Conservation (phyloP, 2,329 filamentous ascomycete genomes). For the Apiospora rasikravindrae region DNA sequence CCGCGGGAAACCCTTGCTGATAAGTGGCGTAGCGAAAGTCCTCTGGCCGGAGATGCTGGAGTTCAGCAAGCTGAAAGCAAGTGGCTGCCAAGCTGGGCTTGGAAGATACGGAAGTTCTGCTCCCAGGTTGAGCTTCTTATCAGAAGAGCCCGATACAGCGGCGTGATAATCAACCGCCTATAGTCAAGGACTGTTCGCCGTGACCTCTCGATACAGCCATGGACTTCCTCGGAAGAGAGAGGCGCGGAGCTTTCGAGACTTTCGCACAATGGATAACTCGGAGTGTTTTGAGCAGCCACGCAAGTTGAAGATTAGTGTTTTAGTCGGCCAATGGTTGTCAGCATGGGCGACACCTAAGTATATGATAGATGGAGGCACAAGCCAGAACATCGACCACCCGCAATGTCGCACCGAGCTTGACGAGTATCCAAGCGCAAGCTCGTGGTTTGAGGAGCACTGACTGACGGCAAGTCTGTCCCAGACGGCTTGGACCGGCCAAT, state of each 20-base stretch:
- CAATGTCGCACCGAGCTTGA: background rate
- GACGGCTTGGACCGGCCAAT: background rate
- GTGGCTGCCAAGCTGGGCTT: background rate
- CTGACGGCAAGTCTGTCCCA: background rate
- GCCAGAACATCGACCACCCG: background rate
- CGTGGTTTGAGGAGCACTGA: background rate
- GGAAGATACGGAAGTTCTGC: background rate
- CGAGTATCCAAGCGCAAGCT: background rate
- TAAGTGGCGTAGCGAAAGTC: slow-evolving; percentile 21
- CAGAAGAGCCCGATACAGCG: background rate
- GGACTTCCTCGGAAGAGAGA: background rate
- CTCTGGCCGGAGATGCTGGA: slow-evolving; percentile 13
- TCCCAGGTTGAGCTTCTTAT: background rate
- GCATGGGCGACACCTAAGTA: background rate
- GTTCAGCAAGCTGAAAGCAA: slow-evolving; percentile 11
- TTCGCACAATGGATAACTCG: background rate
- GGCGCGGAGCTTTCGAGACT: no score
- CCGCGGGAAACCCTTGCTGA: slow-evolving; percentile 31
- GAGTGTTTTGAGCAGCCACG: background rate
- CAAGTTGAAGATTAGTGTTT: background rate
- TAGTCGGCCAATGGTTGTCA: background rate
- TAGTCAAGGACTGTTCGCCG: background rate
- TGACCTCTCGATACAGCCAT: no score
- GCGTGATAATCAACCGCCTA: background rate
- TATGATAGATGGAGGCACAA: background rate